Base-by-base conservation (phyloP, 2,329 filamentous ascomycete species). In the Trichoderma koningiopsis region DNA sequence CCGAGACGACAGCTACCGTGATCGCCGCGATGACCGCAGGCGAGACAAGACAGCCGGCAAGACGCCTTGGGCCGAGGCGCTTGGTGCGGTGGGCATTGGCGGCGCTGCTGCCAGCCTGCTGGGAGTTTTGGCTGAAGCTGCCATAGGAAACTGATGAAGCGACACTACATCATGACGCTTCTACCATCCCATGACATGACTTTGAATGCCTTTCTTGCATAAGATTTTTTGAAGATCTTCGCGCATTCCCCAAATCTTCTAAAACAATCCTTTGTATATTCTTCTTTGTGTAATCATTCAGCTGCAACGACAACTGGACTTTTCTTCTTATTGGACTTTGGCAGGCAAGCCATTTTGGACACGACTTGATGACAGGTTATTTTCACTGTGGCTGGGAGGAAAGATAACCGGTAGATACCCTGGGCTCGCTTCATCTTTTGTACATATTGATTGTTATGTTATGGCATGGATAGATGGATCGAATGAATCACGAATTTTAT, bases 31-130 rank as follows among this genome's bases (percentile, higher is more conserved):
- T 14, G 79, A 83, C 2, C 75, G 75, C 40, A 75, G 76, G 43
- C 79, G 83, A 3, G 79, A 81, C 6, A 79, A 79, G 3, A 68
- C 75, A 0, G 76, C 76, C n/a, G 82, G 77, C 73, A 84, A 81
- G 75, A 84, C 82, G 73, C 80, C 79, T 14, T 84, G 84, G 77
- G 84, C 84, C 59, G 86, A 88, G 71, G 84, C 86, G 19, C 80
- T 89, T 4, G 83, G 84, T 2, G 86, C 85, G 0, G 88, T 87
- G 5, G 85, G 88, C 1, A 85, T 90, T 35, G 88, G 88, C 4
- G 86, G 88, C 11, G 87, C 87, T 0, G 87, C 88, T 0, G 87
- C 84, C 3, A 88, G 86, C 65, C 76, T 90, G 70, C 74, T 89
- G 57, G 85, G 84, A 66, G 86, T 89, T 1, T 77, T 90, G 37